Base-by-base conservation (phyloP, 805 yeast genomes). In the Lachancea meyersii region DNA sequence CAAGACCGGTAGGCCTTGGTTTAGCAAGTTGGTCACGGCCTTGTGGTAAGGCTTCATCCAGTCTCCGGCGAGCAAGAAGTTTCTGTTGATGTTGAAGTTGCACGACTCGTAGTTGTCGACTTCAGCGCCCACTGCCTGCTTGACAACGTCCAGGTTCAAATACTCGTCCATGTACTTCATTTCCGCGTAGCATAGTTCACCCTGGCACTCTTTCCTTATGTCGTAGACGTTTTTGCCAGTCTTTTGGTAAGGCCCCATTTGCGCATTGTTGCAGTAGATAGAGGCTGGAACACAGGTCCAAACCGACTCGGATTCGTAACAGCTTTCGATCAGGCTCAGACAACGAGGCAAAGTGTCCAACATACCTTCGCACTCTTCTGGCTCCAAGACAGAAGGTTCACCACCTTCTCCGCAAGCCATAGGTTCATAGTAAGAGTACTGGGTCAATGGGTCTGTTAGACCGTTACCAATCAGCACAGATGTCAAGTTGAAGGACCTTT, bases 321-420 rank as follows among this genome's bases (percentile, higher is more conserved):
- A 91, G 18, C 82, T 61, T 53, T 85, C 71, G 56, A 87, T 80
- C 64, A 91, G 73, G 21, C 77, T 67, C 48, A 79, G 69, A 71
- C 98, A 91, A 61, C 91, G 79, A 37, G 86, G 87, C 55, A 84
- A 75, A 36, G 81, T 64, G 40, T 70, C 71, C 44, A 74, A 72
- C 83, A 91, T 80, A 24, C 69, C 66, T 40, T 77, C 74, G 70
- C 98, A 91, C 55, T 83, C 82, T 47, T 82, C 87, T 44, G 86
- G 93, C 28, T 76, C 68, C 50, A 88, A 69, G 4, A 87, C 86
- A 13, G 89, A 71, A 30, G 84, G 82, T 53, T 75, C 79, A 31
- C 95, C 96, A 53, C 96, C 95, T 57, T 79, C 72, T 50, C 96
- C 96, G 68, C 96, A 88, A 11, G 95, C 96, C 96, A 87, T 88